These are phyloP conservation scores for Aspergillus sp. DNA, from an alignment of 2,329 filamentous ascomycete genomes.

Conservation along the genomic window DNA sequence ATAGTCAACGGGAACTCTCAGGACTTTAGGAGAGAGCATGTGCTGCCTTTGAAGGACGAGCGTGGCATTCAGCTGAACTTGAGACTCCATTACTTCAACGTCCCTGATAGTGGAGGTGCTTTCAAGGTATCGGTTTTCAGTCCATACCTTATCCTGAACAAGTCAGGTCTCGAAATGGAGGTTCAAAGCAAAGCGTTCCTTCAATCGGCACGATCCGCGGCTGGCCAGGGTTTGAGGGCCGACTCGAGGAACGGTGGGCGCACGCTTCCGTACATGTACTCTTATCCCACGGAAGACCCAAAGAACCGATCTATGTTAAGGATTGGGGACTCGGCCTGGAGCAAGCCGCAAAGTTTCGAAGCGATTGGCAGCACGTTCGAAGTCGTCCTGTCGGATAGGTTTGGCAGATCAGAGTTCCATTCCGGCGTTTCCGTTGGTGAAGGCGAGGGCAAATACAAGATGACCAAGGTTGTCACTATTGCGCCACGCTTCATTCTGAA, in stretches of 20 bases:
- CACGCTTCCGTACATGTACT: conserved; percentile 93
- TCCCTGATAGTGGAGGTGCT: conserved; percentile 85
- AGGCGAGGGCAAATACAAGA: conserved; percentile 93
- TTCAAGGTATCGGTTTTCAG: conserved; percentile 95
- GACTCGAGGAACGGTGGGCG: conserved; percentile 45
- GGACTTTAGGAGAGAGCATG: conserved; percentile 78
- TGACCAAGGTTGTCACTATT: conserved; percentile 91
- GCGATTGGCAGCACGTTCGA: conserved; percentile 90
- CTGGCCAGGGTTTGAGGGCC: conserved; percentile 63
- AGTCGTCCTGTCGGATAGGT: conserved; percentile 66
- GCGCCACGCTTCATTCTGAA: conserved; percentile 88
- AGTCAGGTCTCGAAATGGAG: conserved; percentile 80
- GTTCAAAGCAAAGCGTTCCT: conserved; percentile 84
- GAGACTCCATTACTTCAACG: conserved; percentile 79
- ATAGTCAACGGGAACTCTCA: conserved; percentile 88
- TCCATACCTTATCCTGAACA: conserved; percentile 90
- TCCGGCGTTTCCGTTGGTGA: conserved; percentile 80
- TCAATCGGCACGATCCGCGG: conserved; percentile 69
- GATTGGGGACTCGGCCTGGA: conserved; percentile 87
- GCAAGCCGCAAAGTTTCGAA: conserved; percentile 95
- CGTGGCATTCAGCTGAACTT: conserved; percentile 70
- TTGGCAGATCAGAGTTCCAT: conserved; percentile 71
- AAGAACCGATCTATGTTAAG: conserved; percentile 84
- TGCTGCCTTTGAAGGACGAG: conserved; percentile 72
- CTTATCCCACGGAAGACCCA: conserved; percentile 76